phyloP scores from a whole-genome alignment of 2,329 filamentous ascomycete genomes.

The Phyllosticta citrichinensis region DNA sequence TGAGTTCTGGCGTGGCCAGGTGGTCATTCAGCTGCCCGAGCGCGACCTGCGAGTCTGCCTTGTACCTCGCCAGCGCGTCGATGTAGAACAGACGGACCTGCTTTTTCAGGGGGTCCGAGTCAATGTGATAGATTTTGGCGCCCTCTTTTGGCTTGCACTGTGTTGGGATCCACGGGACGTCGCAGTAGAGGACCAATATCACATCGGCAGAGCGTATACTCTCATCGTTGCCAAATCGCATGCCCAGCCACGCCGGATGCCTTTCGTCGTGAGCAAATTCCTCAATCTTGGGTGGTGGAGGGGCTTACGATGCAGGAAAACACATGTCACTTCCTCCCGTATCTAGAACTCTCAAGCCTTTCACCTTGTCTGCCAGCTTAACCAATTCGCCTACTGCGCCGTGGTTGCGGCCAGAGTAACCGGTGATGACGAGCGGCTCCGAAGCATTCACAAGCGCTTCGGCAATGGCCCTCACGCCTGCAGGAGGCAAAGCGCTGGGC shows the following conservation, averaged over 20 bases:
- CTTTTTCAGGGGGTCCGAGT: conserved; percentile 57
- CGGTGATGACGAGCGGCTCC: conserved; percentile 59
- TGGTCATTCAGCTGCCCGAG: conserved; percentile 60
- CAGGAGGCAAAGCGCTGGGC: conserved; percentile 50
- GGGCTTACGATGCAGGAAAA: conserved; percentile 45
- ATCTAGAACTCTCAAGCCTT: conserved; percentile 61
- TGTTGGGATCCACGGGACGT: conserved; percentile 90
- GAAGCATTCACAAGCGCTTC: conserved; percentile 54
- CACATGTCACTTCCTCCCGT: conserved; percentile 73
- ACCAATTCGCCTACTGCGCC: conserved; percentile 51
- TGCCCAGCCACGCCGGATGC: conserved; percentile 50
- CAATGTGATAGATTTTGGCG: conserved; percentile 54
- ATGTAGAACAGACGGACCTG: conserved; percentile 51
- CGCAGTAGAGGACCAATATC: conserved; percentile 77
- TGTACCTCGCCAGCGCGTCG: conserved; percentile 41
- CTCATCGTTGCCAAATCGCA: conserved; percentile 65
- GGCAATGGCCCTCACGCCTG: conserved; percentile 50
- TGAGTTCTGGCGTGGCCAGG: conserved; percentile 39
- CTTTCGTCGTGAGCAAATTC: conserved; percentile 9
- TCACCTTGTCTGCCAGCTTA: conserved; percentile 55
- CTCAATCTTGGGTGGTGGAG: background rate
- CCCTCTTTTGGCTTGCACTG: conserved; percentile 48
- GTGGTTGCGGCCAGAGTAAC: conserved; percentile 62
- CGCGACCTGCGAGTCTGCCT: conserved; percentile 43
- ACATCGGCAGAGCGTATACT: conserved; percentile 68